Base-by-base conservation (phyloP, 805 yeast genomes). In the Candida suzukii region DNA sequence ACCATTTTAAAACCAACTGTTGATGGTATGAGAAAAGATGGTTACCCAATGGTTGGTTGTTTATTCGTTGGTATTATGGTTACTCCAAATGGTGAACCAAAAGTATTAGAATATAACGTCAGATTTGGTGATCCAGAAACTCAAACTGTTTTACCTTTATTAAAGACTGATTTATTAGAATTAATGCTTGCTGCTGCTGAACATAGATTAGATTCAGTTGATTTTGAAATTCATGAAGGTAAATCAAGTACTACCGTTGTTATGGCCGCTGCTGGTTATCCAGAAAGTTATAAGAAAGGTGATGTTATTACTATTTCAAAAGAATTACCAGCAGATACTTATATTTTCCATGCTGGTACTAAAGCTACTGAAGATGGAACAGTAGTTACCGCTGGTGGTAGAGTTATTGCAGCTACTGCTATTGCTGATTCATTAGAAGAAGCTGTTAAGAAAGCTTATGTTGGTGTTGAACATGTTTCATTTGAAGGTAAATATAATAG, bases 91-190 rank as follows among this genome's bases (percentile, higher is more conserved):
- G 97, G 95, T 46, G 64, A 50, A 39, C 98, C 99, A 51, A 87
- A 88, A 67, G 96, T 90, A 4, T 72, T 93, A 56, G 99, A 93
- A 66, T 93, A 95, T 67, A 93, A 93, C 54, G 98, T 95, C 39
- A 81, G 99, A 66, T 95, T 93, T 53, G 99, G 99, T 48, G 99
- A 93, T 63, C 99, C 99, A 50, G 99, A 93, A 68, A 93, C 98
- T 28, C 99, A 93, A 70, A 86, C 97, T 3, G 95, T 93, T 20
- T 70, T 93, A 57, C 96, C 97, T 18, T 72, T 93, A 56, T 68
- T 93, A 48, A 68, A 86, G 37, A 82, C 96, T n/a, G 99, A 93
- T 64, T 73, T 93, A 56, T 93, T 96, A 37, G 88, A 90, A 63
- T 79, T 93, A 37, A 78, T 95, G 76, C 65, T 91, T 41, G 99